Evolutionary conservation across 345 rosid genomes (phyloP).

Genomic region (Punica granatum): DNA sequence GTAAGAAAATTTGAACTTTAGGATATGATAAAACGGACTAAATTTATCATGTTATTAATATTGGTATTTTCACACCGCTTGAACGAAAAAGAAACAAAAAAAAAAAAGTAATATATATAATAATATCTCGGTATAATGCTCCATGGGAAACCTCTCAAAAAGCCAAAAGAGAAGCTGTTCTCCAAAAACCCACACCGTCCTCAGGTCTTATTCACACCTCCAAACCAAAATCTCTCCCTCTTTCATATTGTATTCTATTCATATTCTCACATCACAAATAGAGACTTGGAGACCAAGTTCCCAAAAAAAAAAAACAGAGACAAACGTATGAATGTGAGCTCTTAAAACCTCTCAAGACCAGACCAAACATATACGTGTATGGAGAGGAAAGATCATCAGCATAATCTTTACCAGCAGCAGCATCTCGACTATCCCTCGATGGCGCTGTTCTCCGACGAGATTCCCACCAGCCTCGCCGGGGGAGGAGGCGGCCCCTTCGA

Average conservation of each 20-base stretch:
- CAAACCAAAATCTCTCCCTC: not conserved
- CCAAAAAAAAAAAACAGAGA: not conserved
- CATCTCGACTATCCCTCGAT: not conserved
- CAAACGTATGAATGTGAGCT: not conserved
- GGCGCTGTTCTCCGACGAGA: conserved; percentile 1
- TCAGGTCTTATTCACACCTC: conserved; percentile 8
- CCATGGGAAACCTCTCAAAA: not conserved
- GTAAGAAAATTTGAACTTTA: no score
- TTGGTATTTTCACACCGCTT: no score
- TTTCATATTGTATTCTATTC: not conserved
- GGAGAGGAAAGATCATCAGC: not conserved
- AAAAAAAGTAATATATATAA: no score
- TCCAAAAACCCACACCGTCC: not conserved
- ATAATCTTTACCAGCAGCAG: not conserved
- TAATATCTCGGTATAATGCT: not conserved
- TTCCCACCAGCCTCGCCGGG: not conserved
- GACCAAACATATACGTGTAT: not conserved
- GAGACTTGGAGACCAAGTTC: conserved; percentile 8
- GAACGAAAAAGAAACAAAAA: no score
- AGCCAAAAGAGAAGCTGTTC: conserved; percentile 6
- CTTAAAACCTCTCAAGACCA: not conserved
- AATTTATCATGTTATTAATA: no score
- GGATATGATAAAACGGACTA: no score
- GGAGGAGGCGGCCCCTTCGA: not conserved
- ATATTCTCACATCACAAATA: not conserved